Evolutionary conservation across 2,329 filamentous ascomycete species (phyloP), one percentile per base, ranked within the genome.

Genomic region (Xylariomycetidae sp.): DNA sequence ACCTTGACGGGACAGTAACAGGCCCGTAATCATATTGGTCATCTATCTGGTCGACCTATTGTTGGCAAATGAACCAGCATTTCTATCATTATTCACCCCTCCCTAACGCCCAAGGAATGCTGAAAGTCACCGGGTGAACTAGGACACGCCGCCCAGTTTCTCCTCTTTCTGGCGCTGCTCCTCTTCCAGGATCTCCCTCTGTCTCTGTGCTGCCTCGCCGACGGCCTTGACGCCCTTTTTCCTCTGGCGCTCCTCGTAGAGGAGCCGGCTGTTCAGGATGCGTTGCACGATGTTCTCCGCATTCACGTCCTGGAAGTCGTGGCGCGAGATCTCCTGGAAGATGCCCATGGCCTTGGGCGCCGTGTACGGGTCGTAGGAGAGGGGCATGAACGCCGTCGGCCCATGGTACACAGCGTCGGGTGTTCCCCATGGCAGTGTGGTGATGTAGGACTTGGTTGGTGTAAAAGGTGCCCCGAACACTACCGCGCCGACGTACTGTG

Each of bases 391-490:
- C 10, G 85, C 76, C 0, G 92, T 98, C 6, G 88, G 88, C n/a
- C 92, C 92, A 63, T 98, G 92, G 62, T 97, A 98, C 41, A 98
- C 86, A 17, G 80, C 83, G 50, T 82, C 72, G 11, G 88, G 86
- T 4, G 74, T 74, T 31, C 82, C 80, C 61, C 80, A 80, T 0
- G 90, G 88, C 28, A 94, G 70, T 2, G 77, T 70, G 38, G 72
- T 72, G 26, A 98, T 75, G 60, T 94, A 98, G 3, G 76, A 65
- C 53, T 78, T 76, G n/a, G 79, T 86, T 4, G 90, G 88, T 3
- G 82, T 80, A 57, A 94, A 95, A 1, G 92, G 92, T 0, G 92
- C 88, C 23, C 85, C 87, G 54, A 98, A 94, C 41, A 97, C 69
- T 35, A 94, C 81, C 25, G 86, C 81, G 58, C 94, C 77, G 53